A percentile compares a stretch with the other conserved stretches of the same genome.
Conservation (phyloP, 805 yeast species). For the Sungouiozyma intestinalis region DNA sequence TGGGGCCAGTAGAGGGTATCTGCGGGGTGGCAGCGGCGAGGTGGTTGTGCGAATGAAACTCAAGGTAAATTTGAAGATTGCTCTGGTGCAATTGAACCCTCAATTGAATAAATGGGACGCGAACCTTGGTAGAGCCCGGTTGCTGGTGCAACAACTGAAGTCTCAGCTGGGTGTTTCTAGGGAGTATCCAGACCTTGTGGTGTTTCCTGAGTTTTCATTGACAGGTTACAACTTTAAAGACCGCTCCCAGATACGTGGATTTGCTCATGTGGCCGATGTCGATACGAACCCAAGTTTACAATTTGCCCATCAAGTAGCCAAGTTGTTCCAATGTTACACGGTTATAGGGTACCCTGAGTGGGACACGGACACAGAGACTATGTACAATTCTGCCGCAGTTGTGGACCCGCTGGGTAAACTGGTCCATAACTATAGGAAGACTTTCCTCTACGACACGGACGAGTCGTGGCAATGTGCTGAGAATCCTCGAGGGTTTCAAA, state of each 20-base stretch:
- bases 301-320: constrained; percentile 49
- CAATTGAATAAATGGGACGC: constrained; percentile 46
- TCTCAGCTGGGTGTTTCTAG: neutral
- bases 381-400: constrained; percentile 66
- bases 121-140: constrained; percentile 40
- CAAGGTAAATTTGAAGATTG: constrained; percentile 43
- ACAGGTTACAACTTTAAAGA: constrained; percentile 69
- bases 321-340: constrained; percentile 47
- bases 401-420: constrained; percentile 48
- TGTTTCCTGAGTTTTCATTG: constrained; percentile 75
- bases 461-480: constrained; percentile 71
- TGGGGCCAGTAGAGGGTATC: neutral
- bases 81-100: constrained; percentile 61
- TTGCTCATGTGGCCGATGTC: constrained; percentile 32
- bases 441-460: constrained; percentile 70
- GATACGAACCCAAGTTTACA: constrained; percentile 37
- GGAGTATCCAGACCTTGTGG: constrained; percentile 47
- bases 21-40: neutral
- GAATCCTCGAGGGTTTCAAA: constrained; percentile 49
- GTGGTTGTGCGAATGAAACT: constrained; percentile 1
- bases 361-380: constrained; percentile 11
- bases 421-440: constrained; percentile 61
- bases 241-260: constrained; percentile 43
- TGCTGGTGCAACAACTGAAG: constrained; percentile 27
- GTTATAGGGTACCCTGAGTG: constrained; percentile 77